These are phyloP conservation scores for Phaeoacremonium minimum DNA, from an alignment of 2,329 filamentous ascomycete species.

Conservation along the genomic window DNA sequence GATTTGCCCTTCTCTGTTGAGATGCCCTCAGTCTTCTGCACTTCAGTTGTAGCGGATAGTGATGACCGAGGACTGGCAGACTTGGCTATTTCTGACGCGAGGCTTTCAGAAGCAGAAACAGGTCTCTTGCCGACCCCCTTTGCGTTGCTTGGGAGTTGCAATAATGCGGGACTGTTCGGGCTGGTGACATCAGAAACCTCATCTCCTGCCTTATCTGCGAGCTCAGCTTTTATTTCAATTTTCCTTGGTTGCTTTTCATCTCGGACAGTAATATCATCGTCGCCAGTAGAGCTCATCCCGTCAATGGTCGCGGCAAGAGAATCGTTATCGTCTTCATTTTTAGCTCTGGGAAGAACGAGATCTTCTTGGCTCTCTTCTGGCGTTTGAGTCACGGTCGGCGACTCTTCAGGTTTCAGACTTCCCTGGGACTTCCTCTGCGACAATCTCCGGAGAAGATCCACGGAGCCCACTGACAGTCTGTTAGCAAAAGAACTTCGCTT, in stretches of 20 bases:
- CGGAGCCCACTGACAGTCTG: constrained; percentile 44
- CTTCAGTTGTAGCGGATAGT: background rate
- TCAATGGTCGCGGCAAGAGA: constrained; percentile 58
- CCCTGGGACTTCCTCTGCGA: constrained; percentile 29
- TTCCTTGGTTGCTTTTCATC: constrained; percentile 17
- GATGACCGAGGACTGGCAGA: background rate
- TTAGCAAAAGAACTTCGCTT: constrained; percentile 37
- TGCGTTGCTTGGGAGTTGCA: background rate
- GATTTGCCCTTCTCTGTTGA: constrained; percentile 6
- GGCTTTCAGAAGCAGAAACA: background rate
- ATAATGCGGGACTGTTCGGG: no score
- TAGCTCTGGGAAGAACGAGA: constrained; percentile 29
- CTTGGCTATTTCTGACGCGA: background rate
- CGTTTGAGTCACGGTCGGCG: no score
- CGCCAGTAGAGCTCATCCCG: constrained; percentile 39
- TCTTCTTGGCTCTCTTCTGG: constrained; percentile 42
- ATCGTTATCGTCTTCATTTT: constrained; percentile 35
- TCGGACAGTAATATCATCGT: constrained; percentile 18
- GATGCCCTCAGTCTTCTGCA: constrained; percentile 8
- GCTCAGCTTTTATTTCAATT: constrained; percentile 35
- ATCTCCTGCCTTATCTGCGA: constrained; percentile 17
- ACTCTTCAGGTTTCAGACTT: constrained; percentile 16
- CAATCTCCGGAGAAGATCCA: constrained; percentile 35
- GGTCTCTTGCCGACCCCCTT: background rate
- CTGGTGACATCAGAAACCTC: background rate